Evolutionary conservation across 2,329 filamentous ascomycete genomes (phyloP).

Genomic region (Fonsecaea pedrosoi): DNA sequence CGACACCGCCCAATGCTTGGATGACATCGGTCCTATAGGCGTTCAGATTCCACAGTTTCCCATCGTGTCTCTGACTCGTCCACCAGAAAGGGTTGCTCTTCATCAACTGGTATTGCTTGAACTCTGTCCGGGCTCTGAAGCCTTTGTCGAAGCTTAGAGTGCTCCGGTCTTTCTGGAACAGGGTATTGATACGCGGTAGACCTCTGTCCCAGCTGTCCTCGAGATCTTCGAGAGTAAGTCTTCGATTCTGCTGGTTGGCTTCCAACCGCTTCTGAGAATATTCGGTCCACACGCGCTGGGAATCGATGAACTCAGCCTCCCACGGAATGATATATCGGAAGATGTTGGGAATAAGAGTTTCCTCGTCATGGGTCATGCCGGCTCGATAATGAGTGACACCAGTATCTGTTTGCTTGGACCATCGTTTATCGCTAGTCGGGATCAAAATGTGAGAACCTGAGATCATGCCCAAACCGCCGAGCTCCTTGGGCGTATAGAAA

Average conservation of each 20-base stretch:
- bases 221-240: conserved; percentile 91
- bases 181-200: conserved; percentile 94
- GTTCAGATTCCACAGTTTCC: conserved; percentile 96
- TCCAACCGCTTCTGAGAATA: conserved; percentile 98
- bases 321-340: conserved; percentile 99
- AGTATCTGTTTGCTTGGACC: conserved; percentile 97
- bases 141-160: conserved; percentile 98
- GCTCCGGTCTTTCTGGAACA: conserved; percentile 98
- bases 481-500: conserved; percentile 97
- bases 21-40: conserved; percentile 97
- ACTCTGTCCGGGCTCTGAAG: conserved; percentile 92
- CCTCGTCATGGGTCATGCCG: conserved; percentile 97
- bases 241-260: conserved; percentile 94
- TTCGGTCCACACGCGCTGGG: conserved; percentile 97
- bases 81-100: conserved; percentile 99
- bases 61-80: conserved; percentile 96
- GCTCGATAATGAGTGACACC: conserved; percentile 96
- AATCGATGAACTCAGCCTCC: conserved; percentile 99
- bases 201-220: conserved; percentile 99
- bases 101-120: conserved; percentile 99
- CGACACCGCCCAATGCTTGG: conserved; percentile 92
- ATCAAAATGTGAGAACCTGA: conserved; percentile 98
- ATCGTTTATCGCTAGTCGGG: conserved; percentile 94
- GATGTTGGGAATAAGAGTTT: conserved; percentile 97
- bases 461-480: conserved; percentile 98